These are phyloP conservation scores for Tricholoma sp. DNA, from an alignment of 768 basidiomycete species.

Conservation along the genomic window DNA sequence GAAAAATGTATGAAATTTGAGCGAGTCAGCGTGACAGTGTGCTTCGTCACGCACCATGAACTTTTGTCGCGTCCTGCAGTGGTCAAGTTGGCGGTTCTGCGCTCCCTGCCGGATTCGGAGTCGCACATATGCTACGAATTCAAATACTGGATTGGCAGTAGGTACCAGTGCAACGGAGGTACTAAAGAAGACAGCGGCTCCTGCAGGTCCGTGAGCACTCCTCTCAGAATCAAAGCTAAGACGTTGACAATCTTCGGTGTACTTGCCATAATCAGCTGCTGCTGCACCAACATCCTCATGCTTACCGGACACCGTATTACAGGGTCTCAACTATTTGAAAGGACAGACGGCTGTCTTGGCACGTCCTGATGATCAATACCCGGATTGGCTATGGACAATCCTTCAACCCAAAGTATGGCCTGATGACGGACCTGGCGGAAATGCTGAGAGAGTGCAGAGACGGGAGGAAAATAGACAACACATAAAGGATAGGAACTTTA, in stretches of 20 bases:
- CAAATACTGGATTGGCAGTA: neutral
- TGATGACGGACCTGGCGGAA: slow-evolving; percentile 74
- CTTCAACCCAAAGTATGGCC: slow-evolving; percentile 53
- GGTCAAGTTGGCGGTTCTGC: slow-evolving; percentile 10
- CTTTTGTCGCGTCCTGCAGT: slow-evolving; percentile 19
- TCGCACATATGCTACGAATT: slow-evolving; percentile 10
- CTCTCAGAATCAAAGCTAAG: neutral
- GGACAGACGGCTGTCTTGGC: slow-evolving; percentile 75
- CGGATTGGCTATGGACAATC: slow-evolving; percentile 84
- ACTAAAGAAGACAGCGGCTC: slow-evolving; percentile 7
- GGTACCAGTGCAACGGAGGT: neutral
- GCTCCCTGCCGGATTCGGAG: slow-evolving; percentile 10
- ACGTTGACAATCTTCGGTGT: neutral
- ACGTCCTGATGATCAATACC: slow-evolving; percentile 78
- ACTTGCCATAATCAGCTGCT: slow-evolving; percentile 7
- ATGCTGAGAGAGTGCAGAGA: slow-evolving; percentile 51
- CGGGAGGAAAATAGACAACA: slow-evolving; percentile 58
- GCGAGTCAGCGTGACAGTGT: too few species aligned
- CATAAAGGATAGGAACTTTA: slow-evolving; percentile 82
- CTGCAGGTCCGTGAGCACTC: slow-evolving; percentile 6
- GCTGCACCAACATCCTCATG: slow-evolving; percentile 54
- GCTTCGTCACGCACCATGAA: slow-evolving; percentile 19
- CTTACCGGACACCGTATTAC: slow-evolving; percentile 64
- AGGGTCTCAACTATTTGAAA: slow-evolving; percentile 81
- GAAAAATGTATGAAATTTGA: slow-evolving; percentile 6